Evolutionary conservation across 371 early-diverging fungal species (phyloP).

Genomic region (Mortierella sp.): DNA sequence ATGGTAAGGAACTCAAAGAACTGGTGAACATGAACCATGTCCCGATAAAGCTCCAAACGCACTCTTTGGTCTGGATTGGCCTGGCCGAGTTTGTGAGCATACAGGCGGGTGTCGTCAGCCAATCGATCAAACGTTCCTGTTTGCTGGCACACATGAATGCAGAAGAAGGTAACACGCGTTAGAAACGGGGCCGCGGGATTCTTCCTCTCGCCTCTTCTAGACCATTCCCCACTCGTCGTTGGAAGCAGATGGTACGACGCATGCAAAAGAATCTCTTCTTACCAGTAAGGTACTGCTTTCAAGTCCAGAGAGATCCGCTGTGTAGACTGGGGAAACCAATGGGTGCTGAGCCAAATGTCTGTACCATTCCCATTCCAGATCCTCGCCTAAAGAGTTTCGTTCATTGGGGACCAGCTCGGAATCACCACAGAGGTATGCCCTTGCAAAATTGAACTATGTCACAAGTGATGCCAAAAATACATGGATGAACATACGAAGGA

Average conservation of each 20-base stretch:
- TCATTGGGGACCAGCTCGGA: conserved; percentile 29
- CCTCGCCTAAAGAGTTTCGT: conserved; percentile 22
- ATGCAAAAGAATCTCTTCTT: neutral
- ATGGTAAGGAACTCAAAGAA: conserved; percentile 47
- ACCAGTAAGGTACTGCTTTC: conserved; percentile 36
- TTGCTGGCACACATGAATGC: conserved; percentile 20
- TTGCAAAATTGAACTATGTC: conserved; percentile 41
- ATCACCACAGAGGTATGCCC: conserved; percentile 46
- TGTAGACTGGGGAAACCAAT: conserved; percentile 31
- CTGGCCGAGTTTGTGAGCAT: conserved; percentile 38
- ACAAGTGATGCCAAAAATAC: too few species aligned
- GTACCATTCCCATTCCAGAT: conserved; percentile 50
- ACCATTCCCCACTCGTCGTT: too few species aligned
- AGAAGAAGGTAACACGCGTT: too few species aligned
- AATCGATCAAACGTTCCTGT: conserved; percentile 46
- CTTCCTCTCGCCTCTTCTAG: too few species aligned
- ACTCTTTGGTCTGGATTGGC: conserved; percentile 24
- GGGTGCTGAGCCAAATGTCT: conserved; percentile 50
- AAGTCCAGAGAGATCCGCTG: conserved; percentile 30
- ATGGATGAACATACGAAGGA: too few species aligned
- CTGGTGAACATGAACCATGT: conserved; percentile 50
- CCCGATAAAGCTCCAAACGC: conserved; percentile 36
- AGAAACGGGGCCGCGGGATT: too few species aligned
- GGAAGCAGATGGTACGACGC: too few species aligned
- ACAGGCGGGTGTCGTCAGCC: conserved; percentile 39